These are phyloP conservation scores for Acanthamoeba royreba DNA, from an alignment of 208 protist species.

Conservation along the genomic window DNA sequence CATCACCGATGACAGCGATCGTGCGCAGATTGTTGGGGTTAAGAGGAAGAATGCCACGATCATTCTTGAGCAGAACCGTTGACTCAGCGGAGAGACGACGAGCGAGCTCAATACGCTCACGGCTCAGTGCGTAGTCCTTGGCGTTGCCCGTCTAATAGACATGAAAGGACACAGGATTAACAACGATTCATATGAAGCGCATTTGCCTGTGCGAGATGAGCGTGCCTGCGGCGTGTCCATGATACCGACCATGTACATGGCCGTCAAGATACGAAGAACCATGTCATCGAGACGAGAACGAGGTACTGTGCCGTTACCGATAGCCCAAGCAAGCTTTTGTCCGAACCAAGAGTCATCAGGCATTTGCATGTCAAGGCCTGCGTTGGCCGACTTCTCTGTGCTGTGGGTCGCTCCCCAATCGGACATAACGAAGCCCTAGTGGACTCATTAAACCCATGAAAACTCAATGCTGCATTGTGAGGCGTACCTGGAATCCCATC, in stretches of 20 bases:
- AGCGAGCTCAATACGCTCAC: slow-evolving; percentile 68
- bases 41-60: slow-evolving; percentile 36
- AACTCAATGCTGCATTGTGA: background rate
- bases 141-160: background rate
- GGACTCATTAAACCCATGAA: background rate
- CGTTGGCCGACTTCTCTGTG: slow-evolving; percentile 56
- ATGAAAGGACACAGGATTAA: background rate
- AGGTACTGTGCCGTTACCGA: slow-evolving; percentile 36
- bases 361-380: slow-evolving; percentile 79
- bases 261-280: slow-evolving; percentile 57
- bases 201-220: no score
- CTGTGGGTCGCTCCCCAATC: slow-evolving; percentile 79
- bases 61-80: slow-evolving; percentile 78
- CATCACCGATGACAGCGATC: slow-evolving; percentile 61
- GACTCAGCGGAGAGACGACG: slow-evolving; percentile 56
- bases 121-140: slow-evolving; percentile 46
- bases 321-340: background rate
- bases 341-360: slow-evolving; percentile 61
- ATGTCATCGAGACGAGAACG: slow-evolving; percentile 61
- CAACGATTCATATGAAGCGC: background rate
- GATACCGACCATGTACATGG: slow-evolving; percentile 63
- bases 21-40: slow-evolving; percentile 47
- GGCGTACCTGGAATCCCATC: slow-evolving; percentile 74
- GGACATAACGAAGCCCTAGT: slow-evolving; percentile 10
- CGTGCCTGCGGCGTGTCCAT: slow-evolving; percentile 53